Base-by-base conservation (phyloP, 768 basidiomycete genomes). In the Collybia sordida region DNA sequence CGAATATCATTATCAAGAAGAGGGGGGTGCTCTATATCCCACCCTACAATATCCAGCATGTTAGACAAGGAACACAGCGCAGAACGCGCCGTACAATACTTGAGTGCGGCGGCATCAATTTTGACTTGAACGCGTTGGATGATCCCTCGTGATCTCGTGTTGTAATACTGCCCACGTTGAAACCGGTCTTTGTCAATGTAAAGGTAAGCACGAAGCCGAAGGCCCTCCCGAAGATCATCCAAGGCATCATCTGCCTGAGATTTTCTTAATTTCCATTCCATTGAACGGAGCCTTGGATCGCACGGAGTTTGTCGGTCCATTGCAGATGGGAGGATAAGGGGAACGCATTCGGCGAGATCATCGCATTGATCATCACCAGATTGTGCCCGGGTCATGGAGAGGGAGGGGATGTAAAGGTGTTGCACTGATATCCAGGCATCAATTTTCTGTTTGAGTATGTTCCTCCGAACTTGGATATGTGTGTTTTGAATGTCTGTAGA, bases 341-440 rank as follows among this genome's bases (percentile, higher is more conserved):
- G 18, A 6, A 36, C n/a, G n/a, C 5, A 36, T 21, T 15, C 17
- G n/a, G 35, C 38, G 8, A 18, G 18, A 3, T 45, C 27, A 14
- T 45, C 43, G 21, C 18, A 19, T 14, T 31, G 28, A 34, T 45
- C 35, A 28, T 45, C 15, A 9, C 22, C 6, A 14, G 22, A 19
- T 12, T 22, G 31, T 17, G 37, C 25, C 34, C 18, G 41, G 22
- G 42, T 31, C 28, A 42, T 27, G 35, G 35, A 22, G 6, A 42
- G 21, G 19, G 37, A 17, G 5, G 48, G 41, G 19, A 49, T 49
- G 40, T 42, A 49, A 11, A 49, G 39, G 31, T 49, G 48, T 28
- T 49, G 40, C 15, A 49, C 22, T 18, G 40, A 31, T 25, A 49
- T 49, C 48, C 48, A 49, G 39, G 48, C 25, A 5, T 21, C 22